Conservation (phyloP, 1,139 yeast genomes). For the Pichia sp. region DNA sequence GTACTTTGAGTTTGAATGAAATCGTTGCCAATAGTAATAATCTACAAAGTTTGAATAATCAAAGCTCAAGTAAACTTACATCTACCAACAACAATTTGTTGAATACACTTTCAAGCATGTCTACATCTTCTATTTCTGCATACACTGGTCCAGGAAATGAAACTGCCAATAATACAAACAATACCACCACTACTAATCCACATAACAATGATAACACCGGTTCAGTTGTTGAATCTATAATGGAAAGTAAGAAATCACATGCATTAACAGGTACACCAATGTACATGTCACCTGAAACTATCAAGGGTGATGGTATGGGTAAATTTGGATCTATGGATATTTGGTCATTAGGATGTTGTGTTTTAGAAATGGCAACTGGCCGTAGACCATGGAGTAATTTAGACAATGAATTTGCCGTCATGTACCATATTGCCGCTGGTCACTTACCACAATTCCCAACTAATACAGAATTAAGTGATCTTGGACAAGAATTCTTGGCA, state of each 20-base stretch:
- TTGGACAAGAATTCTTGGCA: constrained; percentile 68
- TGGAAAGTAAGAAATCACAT: constrained; percentile 23
- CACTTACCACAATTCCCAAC: constrained; percentile 86
- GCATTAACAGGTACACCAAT: constrained; percentile 94
- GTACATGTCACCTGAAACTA: constrained; percentile 97
- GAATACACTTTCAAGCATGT: not conserved
- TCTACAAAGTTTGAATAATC: not conserved
- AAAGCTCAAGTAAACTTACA: not conserved
- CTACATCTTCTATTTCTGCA: constrained; percentile 10
- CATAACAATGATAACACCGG: not conserved
- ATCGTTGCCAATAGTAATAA: not conserved
- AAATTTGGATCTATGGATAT: constrained; percentile 77
- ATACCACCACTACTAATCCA: not conserved
- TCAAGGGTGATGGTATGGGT: constrained; percentile 71
- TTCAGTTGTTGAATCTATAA: constrained; percentile 6
- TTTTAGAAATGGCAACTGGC: constrained; percentile 81
- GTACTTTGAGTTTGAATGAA: constrained; percentile 10
- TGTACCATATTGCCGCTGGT: constrained; percentile 98
- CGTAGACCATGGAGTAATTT: constrained; percentile 86
- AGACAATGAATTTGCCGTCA: constrained; percentile 97
- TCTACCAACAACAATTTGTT: constrained; percentile 1
- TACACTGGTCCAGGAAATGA: not conserved
- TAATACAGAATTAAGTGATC: constrained; percentile 70
- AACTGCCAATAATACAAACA: not conserved
- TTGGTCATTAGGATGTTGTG: constrained; percentile 84